phyloP scores from a whole-genome alignment of 129 eudicot species.

The Flaveria linearis region DNA sequence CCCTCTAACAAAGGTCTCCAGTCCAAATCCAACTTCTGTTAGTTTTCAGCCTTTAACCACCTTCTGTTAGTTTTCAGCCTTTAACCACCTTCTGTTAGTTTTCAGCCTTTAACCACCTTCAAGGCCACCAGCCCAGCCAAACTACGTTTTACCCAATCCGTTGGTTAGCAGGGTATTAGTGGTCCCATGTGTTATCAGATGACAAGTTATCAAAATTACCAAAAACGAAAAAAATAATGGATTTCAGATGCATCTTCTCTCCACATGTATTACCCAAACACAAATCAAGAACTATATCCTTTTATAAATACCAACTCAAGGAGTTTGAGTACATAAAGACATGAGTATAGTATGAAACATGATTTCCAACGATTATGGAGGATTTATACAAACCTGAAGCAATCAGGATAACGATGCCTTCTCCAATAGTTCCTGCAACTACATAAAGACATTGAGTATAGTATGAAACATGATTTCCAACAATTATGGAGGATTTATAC shows the following conservation, averaged over 20 bases:
- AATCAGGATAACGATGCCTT: slow-evolving; percentile 73
- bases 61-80: no score
- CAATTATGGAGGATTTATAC: slow-evolving; percentile 18
- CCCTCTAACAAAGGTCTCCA: no score
- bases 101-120: no score
- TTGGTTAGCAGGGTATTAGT: background rate
- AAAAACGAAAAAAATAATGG: no score
- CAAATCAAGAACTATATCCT: slow-evolving; percentile 13
- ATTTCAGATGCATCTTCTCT: background rate
- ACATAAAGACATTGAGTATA: slow-evolving; percentile 28
- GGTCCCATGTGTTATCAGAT: no score
- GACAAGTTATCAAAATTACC: no score
- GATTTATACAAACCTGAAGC: slow-evolving; percentile 10
- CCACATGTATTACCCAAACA: background rate
- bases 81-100: no score
- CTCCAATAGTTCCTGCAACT: slow-evolving; percentile 85
- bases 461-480: slow-evolving; percentile 24
- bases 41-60: no score
- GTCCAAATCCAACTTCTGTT: no score
- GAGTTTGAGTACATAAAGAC: slow-evolving; percentile 19
- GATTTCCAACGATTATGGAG: slow-evolving; percentile 22
- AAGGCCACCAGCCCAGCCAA: no score
- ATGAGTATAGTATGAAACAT: slow-evolving; percentile 25
- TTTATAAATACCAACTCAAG: slow-evolving; percentile 19
- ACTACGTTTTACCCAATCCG: no score